Conservation (phyloP, 2,329 filamentous ascomycete genomes). For the Monilinia fructicola region DNA sequence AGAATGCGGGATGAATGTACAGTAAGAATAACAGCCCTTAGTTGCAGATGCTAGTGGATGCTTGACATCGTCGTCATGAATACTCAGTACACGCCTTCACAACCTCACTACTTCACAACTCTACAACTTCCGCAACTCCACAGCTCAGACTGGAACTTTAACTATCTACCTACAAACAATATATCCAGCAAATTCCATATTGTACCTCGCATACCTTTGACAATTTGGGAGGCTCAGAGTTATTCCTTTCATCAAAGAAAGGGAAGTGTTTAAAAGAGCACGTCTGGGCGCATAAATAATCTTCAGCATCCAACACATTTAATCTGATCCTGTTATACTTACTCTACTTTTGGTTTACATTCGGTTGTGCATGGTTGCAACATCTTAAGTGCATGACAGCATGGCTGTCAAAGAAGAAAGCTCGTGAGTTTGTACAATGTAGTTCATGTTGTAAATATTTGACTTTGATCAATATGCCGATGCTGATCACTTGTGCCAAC, state of each 20-base stretch:
- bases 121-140: not conserved
- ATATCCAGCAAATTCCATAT: not conserved
- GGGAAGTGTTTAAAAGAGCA: not conserved
- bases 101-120: not conserved
- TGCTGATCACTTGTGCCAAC: constrained; percentile 9
- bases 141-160: not conserved
- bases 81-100: too few relatives aligned
- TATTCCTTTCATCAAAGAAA: not conserved
- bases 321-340: not conserved
- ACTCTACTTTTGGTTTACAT: not conserved
- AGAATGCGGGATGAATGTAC: not conserved
- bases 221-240: not conserved
- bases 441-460: constrained; percentile 1
- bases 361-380: constrained; percentile 21
- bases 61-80: not conserved
- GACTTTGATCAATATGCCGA: not conserved
- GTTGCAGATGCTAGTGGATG: not conserved
- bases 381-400: constrained; percentile 36
- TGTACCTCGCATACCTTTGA: constrained; percentile 5
- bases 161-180: not conserved
- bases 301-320: not conserved
- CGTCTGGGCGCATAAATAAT: constrained; percentile 1
- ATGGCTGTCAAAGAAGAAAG: constrained; percentile 59
- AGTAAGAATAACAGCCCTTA: not conserved
- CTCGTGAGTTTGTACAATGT: constrained; percentile 45